Base-by-base conservation (phyloP, 352 stramenopile genomes). In the Phytophthora sansomeana region DNA sequence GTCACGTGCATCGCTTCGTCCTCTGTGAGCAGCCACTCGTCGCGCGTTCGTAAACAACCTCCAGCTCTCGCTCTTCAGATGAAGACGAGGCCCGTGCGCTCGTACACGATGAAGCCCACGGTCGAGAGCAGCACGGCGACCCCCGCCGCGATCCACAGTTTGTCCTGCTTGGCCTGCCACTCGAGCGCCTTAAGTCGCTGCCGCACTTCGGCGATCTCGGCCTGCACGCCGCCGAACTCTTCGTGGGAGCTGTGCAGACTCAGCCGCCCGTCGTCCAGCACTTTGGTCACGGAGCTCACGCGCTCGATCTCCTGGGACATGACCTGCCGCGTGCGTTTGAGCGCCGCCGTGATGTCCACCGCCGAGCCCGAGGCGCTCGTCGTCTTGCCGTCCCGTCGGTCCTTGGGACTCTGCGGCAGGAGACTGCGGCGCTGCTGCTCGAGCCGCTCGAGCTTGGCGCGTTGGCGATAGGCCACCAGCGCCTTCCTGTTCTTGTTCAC, bases 241-340 rank as follows among this genome's bases (percentile, higher is more conserved):
- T 85, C 62, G 47, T 87, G 82, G 5, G 84, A 89, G 54, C 67
- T 92, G 46, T 75, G 69, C 9, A 94, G 73, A 58, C 76, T 89
- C 43, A 67, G 28, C 2, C 82, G 75, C 0, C 83, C 86, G 38
- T 91, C 76, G 59, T 92, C 84, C 38, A 93, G 69, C 26, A 93
- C 74, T 66, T 87, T 80, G 14, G 69, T 84, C 39, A 90, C 84
- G 1, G 77, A 85, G 35, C 75, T 77, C 24, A 92, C 81, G 17
- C 86, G 78, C 46, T 91, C 76, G 6, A 94, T 82, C 49, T 94
- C 82, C 58, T 92, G 76, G 10, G 81, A 76, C 86, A 94, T 88
- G 14, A 85, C 74, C 35, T 88, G 75, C 21, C 71, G 75, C 26
- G 86, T 92, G 24, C 86, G 83, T 55, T 84, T 87, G 17, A 94